Conservation (phyloP, 108 stramenopile species). For the Conticribra weissflogii region DNA sequence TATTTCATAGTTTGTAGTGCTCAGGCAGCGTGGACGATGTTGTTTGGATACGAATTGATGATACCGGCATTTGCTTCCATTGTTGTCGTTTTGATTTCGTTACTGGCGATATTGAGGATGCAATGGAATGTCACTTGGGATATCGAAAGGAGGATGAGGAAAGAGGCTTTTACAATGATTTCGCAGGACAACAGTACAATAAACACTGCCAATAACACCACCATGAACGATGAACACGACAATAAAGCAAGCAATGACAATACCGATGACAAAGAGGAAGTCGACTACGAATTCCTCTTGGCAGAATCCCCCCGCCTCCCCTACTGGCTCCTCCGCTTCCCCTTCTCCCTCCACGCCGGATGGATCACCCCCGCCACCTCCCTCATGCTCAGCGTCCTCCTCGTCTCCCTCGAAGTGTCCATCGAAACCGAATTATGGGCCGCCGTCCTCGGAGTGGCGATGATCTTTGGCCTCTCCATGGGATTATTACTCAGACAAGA, state of each 20-base stretch:
- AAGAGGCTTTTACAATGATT: no score
- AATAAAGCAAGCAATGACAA: background rate
- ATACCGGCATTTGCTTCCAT: slow-evolving; percentile 20
- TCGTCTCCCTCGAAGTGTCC: slow-evolving; percentile 14
- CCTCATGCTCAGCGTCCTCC: slow-evolving; percentile 36
- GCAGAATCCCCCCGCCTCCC: slow-evolving; percentile 19
- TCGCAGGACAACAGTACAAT: no score
- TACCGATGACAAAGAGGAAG: background rate
- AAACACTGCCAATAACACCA: no score
- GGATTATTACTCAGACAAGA: slow-evolving; percentile 39
- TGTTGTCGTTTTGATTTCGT: slow-evolving; percentile 10
- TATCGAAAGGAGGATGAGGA: slow-evolving; percentile 1
- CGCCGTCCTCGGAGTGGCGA: slow-evolving; percentile 23
- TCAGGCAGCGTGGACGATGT: slow-evolving; percentile 28
- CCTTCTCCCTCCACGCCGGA: slow-evolving; percentile 42
- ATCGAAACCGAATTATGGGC: slow-evolving; percentile 22
- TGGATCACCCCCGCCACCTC: slow-evolving; percentile 38
- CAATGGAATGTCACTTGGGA: slow-evolving; percentile 21
- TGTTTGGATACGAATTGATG: slow-evolving; percentile 35
- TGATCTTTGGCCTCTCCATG: slow-evolving; percentile 37
- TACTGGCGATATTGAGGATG: slow-evolving; percentile 11
- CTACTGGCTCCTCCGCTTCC: slow-evolving; percentile 43
- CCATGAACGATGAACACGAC: no score
- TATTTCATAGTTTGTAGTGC: slow-evolving; percentile 23
- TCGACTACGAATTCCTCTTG: background rate